Conservation (phyloP, 176 grass and related monocot species). For the Tuctoria greenei region DNA sequence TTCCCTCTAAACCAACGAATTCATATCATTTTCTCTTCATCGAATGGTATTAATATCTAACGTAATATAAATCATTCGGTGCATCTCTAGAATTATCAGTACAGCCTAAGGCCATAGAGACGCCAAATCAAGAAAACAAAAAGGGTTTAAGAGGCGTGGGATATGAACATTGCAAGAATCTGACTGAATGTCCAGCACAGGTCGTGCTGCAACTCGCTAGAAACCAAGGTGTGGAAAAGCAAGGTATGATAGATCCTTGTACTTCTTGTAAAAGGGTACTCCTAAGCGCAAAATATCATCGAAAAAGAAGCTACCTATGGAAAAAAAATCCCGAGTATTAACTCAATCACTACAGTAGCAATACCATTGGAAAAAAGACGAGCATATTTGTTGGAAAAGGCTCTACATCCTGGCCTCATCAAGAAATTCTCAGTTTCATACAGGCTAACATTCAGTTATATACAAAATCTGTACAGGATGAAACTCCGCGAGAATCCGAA, state of each 20-base stretch:
- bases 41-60: no score
- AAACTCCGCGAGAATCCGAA: conserved; percentile 30
- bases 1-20: background rate
- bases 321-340: background rate
- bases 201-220: conserved; percentile 17
- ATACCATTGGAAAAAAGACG: background rate
- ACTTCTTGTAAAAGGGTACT: background rate
- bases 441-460: conserved; percentile 27
- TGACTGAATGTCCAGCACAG: background rate
- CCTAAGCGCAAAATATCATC: conserved; percentile 3
- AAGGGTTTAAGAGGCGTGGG: background rate
- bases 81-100: background rate
- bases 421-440: conserved; percentile 7
- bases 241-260: conserved; percentile 31
- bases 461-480: conserved; percentile 40
- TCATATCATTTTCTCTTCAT: no score
- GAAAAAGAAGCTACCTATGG: background rate
- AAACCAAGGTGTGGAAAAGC: conserved; percentile 37
- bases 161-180: conserved; percentile 22
- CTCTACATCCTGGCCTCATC: conserved; percentile 14
- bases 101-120: background rate
- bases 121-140: background rate
- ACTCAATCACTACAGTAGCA: background rate
- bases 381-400: background rate
- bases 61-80: background rate